Base-by-base conservation (phyloP, 345 rosid genomes). In the Euphorbia peplus region DNA sequence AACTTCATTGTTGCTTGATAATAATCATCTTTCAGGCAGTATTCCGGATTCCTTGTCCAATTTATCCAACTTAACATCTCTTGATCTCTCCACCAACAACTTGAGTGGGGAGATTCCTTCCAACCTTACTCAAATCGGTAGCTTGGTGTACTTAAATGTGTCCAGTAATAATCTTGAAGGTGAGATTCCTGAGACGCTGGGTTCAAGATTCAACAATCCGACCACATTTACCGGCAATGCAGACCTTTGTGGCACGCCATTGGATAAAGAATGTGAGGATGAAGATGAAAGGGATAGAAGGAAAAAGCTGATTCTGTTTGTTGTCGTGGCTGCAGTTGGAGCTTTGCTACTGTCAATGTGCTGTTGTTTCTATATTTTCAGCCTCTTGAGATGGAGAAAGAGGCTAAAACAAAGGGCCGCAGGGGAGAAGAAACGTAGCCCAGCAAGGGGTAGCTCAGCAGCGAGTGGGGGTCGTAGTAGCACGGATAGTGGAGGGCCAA, bases 361-460 rank as follows among this genome's bases (percentile, higher is more conserved):
- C 75, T 95, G 99, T 73, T 91, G 95, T 76, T 88, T 87, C 84
- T 95, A 91, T 79, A 66, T 86, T 58, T 88, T 75, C 89, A 83
- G 96, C 62, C 90, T 91, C 68, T 75, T 91, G 73, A 80, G 82
- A 67, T 95, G 99, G 99, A 88, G 95, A 68, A 84, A 83, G 78
- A 87, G 72, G 83, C 90, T 95, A 25, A 83, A 81, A 73, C 84
- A 84, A 47, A 73, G 76, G 65, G 90, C 92, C 0, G 64, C 88
- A 0, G 96, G 95, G 18, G 97, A 90, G 81, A 95, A 95, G 85
- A 95, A 89, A 70, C 78, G 88, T 0, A 89, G 96, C 73, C 98
- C 97, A 0, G 92, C 82, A 11, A 83, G 96, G 75, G 91, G 89
- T 8, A 93, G 96, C 61, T 90, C 89, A 1, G 87, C 92, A 57